Evolutionary conservation across 305 asterid genomes (phyloP), one percentile per base, ranked within the genome.

Genomic region (Petunia hybrid): DNA sequence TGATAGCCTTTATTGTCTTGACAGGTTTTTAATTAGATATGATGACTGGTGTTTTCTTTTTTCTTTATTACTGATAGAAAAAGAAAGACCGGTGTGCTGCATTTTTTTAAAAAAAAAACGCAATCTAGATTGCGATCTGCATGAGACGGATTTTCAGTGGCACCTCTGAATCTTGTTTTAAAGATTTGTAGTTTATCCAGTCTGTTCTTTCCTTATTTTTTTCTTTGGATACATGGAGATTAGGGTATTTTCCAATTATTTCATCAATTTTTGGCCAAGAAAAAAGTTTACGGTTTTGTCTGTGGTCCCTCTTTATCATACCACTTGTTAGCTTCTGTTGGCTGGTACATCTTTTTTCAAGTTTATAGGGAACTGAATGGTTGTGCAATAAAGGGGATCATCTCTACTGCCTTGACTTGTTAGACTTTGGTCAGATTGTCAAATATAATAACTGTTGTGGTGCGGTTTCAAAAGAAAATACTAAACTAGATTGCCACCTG

Each of bases 351-450:
- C 13, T 12, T 12, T 71, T 36, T 38, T 57, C 8, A 8, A 36
- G n/a, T 73, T 8, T 51, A 51, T 13, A 13, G 14, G 36, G 31
- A 73, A 8, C 51, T 73, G 42, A 45, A 70, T 70, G 38, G 41
- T 31, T 45, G 22, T 70, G 77, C 60, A 31, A 38, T 45, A 22
- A 45, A 45, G 40, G 77, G 60, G 42, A 70, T 70, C 59, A 45
- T 70, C 6, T 45, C 22, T 70, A 46, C 77, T 70, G 60, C 77
- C 77, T 70, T 46, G 14, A 73, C 63, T 73, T 73, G 36, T 51
- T 73, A 73, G 78, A 73, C 63, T 73, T 73, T 51, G 13, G 63
- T 73, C 46, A 51, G 46, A 73, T 51, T 12, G 63, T 73, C 46
- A 51, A 36, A 73, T 48, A 36, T 51, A 36, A 35, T 73, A 13